Percentiles rank a stretch among this genome's conserved stretches.
Conservation (phyloP, 805 yeast genomes). For the Starmerella kuoi region DNA sequence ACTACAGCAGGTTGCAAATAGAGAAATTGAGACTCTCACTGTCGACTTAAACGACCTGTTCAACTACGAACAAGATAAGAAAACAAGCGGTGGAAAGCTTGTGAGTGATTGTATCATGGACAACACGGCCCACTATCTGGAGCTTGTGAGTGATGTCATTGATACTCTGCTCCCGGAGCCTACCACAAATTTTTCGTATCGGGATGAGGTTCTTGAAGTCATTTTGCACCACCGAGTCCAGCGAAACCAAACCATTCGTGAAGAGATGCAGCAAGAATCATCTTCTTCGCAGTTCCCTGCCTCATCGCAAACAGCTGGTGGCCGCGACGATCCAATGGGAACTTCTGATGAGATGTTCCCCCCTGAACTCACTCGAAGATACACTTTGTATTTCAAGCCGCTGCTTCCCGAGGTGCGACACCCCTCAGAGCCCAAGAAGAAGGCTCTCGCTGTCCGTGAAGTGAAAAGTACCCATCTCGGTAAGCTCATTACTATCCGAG, state of each 20-base stretch:
- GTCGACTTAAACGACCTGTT: constrained; percentile 79
- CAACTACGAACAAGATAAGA: constrained; percentile 43
- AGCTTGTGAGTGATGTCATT: constrained; percentile 58
- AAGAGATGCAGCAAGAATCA: constrained; percentile 40
- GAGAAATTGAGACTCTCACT: constrained; percentile 55
- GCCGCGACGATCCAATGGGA: not conserved
- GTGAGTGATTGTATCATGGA: constrained; percentile 50
- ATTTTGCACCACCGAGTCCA: constrained; percentile 80
- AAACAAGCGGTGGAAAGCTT: constrained; percentile 28
- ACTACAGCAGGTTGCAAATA: constrained; percentile 70
- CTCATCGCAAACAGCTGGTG: not conserved
- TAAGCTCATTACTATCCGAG: constrained; percentile 76
- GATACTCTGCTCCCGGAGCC: constrained; percentile 82
- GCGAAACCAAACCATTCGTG: constrained; percentile 61
- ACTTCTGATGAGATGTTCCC: constrained; percentile 47
- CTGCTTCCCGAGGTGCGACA: constrained; percentile 33
- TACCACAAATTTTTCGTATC: constrained; percentile 62
- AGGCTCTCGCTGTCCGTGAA: constrained; percentile 72
- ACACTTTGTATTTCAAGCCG: constrained; percentile 78
- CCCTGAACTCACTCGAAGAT: constrained; percentile 73
- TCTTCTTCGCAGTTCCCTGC: constrained; percentile 6
- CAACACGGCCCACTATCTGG: constrained; percentile 70
- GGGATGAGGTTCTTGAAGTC: constrained; percentile 86
- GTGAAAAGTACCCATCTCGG: constrained; percentile 78
- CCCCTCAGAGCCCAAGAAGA: constrained; percentile 14